Base-by-base conservation (phyloP, 495 filamentous ascomycete species). In the Neurospora sp. region DNA sequence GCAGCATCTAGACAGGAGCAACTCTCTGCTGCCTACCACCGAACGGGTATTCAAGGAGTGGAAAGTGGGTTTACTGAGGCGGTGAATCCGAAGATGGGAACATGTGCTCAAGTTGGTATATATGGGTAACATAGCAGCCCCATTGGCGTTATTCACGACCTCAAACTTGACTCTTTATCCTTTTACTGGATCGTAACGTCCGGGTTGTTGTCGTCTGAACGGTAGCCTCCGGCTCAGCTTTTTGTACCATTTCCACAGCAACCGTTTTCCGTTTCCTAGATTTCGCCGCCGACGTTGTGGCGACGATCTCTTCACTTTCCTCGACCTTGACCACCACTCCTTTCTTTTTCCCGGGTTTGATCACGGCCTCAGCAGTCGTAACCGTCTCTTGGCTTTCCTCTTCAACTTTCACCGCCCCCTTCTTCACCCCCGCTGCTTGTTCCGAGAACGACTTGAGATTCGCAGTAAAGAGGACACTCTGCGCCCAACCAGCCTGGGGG, bases 391-490 rank as follows among this genome's bases (percentile, higher is more conserved):
- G 54, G 54, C 23, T 62, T 27, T 62, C 54, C 54, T 62, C 54
- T 75, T 79, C 77, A 62, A 76, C 72, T 46, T 75, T 72, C 6
- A 79, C 76, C 72, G 81, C 81, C 74, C 69, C 78, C 35, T 74
- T 72, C 72, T 84, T 72, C 71, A 23, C 46, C 5, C 80, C 85
- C 10, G 83, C 85, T 23, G 74, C 84, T 79, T 82, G 86, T 80
- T 92, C 92, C 10, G 93, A 88, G 78, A 98, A 98, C 1, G 92
- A 89, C 79, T 90, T 92, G 69, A 99, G 82, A 80, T 99, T 94
- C 4, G 96, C 96, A 0, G 96, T 96, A 80, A 99, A 99, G 6
- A 99, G 86, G 20, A 99, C 96, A 46, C 91, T 95, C 81, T 99
- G 96, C 2, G 96, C 96, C 96, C 96, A 99, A 1, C 96, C 96